Base-by-base conservation (phyloP, 2,329 filamentous ascomycete species). In the Ascochyta viciae-villosae region DNA sequence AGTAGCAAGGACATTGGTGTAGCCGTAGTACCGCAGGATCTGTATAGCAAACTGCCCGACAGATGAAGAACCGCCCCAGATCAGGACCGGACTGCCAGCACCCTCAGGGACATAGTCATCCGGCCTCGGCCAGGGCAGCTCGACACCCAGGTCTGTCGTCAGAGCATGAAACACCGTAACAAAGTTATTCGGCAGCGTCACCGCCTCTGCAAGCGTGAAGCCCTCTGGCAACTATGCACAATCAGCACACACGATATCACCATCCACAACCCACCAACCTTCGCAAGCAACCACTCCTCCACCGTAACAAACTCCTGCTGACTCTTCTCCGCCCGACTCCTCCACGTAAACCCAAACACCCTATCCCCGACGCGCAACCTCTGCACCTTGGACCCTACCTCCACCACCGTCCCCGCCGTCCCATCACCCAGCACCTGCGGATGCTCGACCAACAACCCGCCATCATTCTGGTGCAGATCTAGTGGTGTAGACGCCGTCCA, bases 401-500 rank as follows among this genome's bases (percentile, higher is more conserved):
- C 77, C 2, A 83, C 79, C 12, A 88, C 80, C 0, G 76, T 78
- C 3, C 86, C 86, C 4, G 80, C 83, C 3, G 78, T 73, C 22
- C 80, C 78, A 50, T 81, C 80, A 31, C 85, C 85, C 9, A 84
- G 75, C 6, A 83, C 73, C 58, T 80, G 76, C 0, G 85, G 85
- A 23, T 79, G 72, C 26, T 75, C 64, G 10, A 86, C 77, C 12
- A 87, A 67, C 0, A 88, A 74, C 0, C 83, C 84, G 33, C 85
- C 85, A 62, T 87, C 85, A 40, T 84, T 83, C 55, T 85, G 81
- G 71, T 88, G 86, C 6, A 88, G 74, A 62, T 88, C 85, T 0
- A 88, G 75, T 0, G 86, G 86, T 1, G 83, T 85, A 1, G 85
- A 86, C 2, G 84, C 81, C 2, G 84, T 85, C 83, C 83, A 88